These are phyloP conservation scores for Alternaria gansuensis DNA, from an alignment of 2,329 filamentous ascomycete genomes.

Conservation along the genomic window DNA sequence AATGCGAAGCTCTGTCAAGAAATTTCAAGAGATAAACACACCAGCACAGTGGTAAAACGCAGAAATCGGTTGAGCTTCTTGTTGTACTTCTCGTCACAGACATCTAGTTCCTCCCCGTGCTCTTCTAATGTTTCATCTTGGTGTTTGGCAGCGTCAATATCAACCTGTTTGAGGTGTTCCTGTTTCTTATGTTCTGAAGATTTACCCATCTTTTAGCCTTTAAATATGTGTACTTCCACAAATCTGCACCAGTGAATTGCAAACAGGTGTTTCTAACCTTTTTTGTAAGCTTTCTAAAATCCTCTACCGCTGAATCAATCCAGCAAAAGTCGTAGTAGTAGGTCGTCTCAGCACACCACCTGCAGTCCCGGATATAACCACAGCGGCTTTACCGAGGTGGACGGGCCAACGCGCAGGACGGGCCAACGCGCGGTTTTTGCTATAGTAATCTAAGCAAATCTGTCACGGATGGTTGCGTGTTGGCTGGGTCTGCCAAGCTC, in stretches of 20 bases:
- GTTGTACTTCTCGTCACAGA: constrained; percentile 8
- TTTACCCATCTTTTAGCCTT: constrained; percentile 7
- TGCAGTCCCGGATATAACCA: constrained; percentile 5
- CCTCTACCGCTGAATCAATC: not conserved
- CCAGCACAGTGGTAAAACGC: constrained; percentile 12
- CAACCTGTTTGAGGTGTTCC: constrained; percentile 2
- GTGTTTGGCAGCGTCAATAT: not conserved
- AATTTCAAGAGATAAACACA: constrained; percentile 16
- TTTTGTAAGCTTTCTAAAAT: not conserved
- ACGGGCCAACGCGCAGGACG: too few species aligned
- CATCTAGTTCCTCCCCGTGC: constrained; percentile 4
- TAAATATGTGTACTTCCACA: not conserved
- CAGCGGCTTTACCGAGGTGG: too few species aligned
- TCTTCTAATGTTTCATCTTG: constrained; percentile 4
- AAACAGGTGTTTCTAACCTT: not conserved
- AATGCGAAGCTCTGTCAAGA: constrained; percentile 4
- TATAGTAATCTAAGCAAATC: too few species aligned
- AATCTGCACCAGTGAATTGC: not conserved
- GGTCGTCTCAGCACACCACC: not conserved
- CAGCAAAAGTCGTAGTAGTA: not conserved
- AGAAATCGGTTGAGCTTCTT: constrained; percentile 11
- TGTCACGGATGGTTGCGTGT: too few species aligned
- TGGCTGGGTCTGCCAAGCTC: too few species aligned
- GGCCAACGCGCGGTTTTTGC: too few species aligned
- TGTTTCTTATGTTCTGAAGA: not conserved